phyloP scores from a whole-genome alignment of 768 basidiomycete species.

The Leccinum rimulosum region DNA sequence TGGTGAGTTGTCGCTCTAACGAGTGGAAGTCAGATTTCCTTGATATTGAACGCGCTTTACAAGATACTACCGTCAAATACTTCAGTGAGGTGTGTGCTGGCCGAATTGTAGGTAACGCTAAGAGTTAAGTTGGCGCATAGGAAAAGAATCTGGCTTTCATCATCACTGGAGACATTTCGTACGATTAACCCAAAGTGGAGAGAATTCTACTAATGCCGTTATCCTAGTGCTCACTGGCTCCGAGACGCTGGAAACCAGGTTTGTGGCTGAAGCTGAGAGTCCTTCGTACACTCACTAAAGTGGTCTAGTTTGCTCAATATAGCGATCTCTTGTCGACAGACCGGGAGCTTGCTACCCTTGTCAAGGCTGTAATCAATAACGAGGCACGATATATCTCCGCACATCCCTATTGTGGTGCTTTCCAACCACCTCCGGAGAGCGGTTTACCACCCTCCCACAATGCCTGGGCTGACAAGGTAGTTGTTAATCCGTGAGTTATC shows the following conservation, averaged over 20 bases:
- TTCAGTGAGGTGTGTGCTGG: constrained; percentile 49
- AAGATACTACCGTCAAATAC: constrained; percentile 80
- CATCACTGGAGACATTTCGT: constrained; percentile 82
- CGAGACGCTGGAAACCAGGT: constrained; percentile 82
- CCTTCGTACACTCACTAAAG: neutral
- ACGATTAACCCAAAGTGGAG: constrained; percentile 26
- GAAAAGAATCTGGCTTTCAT: constrained; percentile 73
- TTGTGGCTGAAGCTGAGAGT: constrained; percentile 5
- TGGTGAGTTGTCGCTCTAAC: constrained; percentile 39
- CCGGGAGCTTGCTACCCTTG: constrained; percentile 55
- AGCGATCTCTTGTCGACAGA: constrained; percentile 56
- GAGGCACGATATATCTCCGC: constrained; percentile 71
- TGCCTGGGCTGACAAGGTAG: constrained; percentile 65
- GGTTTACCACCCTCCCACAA: constrained; percentile 63
- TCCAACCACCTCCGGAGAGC: constrained; percentile 79
- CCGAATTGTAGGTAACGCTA: neutral
- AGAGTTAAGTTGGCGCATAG: constrained; percentile 32
- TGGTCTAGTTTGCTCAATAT: constrained; percentile 66
- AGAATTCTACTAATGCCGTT: constrained; percentile 6
- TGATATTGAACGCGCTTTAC: neutral
- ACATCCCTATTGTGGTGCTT: constrained; percentile 78
- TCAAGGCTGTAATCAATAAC: constrained; percentile 81
- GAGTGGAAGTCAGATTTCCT: neutral
- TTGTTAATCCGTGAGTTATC: constrained; percentile 66
- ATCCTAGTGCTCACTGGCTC: constrained; percentile 72